phyloP scores from a whole-genome alignment of 208 protist species.

The Crithidia thermophila region DNA sequence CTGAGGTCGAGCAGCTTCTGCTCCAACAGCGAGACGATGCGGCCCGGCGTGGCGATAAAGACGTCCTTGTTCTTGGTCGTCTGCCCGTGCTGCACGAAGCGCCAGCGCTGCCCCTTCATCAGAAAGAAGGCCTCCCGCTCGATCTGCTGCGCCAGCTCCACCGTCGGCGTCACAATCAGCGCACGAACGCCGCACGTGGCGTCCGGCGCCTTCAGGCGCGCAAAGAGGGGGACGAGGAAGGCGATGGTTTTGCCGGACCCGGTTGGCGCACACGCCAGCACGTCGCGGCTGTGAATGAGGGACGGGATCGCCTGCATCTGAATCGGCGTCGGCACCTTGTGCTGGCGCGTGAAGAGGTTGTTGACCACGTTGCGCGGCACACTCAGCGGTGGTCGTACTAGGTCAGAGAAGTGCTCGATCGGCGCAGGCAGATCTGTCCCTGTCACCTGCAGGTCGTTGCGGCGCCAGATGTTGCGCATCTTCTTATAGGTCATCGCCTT shows the following conservation, averaged over 20 bases:
- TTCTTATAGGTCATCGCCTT: slow-evolving; percentile 78
- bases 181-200: slow-evolving; percentile 81
- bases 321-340: slow-evolving; percentile 95
- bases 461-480: slow-evolving; percentile 82
- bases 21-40: slow-evolving; percentile 78
- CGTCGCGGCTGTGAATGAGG: slow-evolving; percentile 88
- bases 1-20: slow-evolving; percentile 78
- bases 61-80: slow-evolving; percentile 93
- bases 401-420: slow-evolving; percentile 85
- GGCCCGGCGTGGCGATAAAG: slow-evolving; percentile 90
- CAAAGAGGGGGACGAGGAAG: slow-evolving; percentile 95
- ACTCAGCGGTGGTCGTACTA: slow-evolving; percentile 80
- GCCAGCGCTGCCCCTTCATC: slow-evolving; percentile 87
- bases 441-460: slow-evolving; percentile 76
- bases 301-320: slow-evolving; percentile 97
- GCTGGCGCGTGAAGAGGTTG: slow-evolving; percentile 85
- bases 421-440: slow-evolving; percentile 80
- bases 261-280: slow-evolving; percentile 91
- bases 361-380: slow-evolving; percentile 74
- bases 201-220: slow-evolving; percentile 82
- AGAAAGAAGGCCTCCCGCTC: slow-evolving; percentile 91
- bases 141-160: slow-evolving; percentile 97
- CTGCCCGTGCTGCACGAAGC: slow-evolving; percentile 89
- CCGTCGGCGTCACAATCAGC: slow-evolving; percentile 96
- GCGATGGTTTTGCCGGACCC: slow-evolving; percentile 96